Percentiles rank a stretch among this genome's conserved stretches.
phyloP scores from a whole-genome alignment of 1,284 basidiomycete species.

The Exobasidium cylindrosporum region DNA sequence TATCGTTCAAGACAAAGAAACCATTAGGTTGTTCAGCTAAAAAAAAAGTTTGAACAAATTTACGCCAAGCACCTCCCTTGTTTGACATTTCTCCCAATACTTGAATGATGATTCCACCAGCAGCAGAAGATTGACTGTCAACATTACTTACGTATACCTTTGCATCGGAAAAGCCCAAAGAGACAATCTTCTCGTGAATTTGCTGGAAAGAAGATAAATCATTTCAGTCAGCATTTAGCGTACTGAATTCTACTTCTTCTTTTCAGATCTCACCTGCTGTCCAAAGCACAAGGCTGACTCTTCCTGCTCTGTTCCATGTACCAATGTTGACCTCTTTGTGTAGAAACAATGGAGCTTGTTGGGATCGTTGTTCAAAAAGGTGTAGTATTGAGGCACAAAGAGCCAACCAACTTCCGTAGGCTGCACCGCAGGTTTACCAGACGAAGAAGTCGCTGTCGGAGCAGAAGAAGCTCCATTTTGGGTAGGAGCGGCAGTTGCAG shows the following conservation, averaged over 20 bases:
- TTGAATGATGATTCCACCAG: slow-evolving; percentile 95
- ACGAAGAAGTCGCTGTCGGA: slow-evolving; percentile 13
- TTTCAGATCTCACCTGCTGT: slow-evolving; percentile 70
- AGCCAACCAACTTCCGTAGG: slow-evolving; percentile 55
- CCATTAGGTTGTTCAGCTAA: slow-evolving; percentile 98
- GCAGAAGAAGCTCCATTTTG: slow-evolving; percentile 17
- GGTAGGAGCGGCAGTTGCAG: slow-evolving; percentile 21
- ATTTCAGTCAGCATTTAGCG: no score
- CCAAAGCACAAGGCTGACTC: slow-evolving; percentile 82
- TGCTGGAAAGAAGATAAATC: slow-evolving; percentile 68
- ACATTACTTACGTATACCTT: slow-evolving; percentile 81
- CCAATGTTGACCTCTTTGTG: slow-evolving; percentile 83
- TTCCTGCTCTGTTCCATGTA: slow-evolving; percentile 75
- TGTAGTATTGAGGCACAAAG: slow-evolving; percentile 60
- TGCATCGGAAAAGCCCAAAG: slow-evolving; percentile 90
- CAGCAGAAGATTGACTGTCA: slow-evolving; percentile 70
- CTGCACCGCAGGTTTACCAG: slow-evolving; percentile 30
- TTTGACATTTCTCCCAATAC: slow-evolving; percentile 97
- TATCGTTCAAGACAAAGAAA: slow-evolving; percentile 99
- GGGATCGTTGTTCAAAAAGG: slow-evolving; percentile 96
- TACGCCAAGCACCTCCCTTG: slow-evolving; percentile 80
- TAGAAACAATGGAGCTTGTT: slow-evolving; percentile 97
- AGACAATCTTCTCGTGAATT: slow-evolving; percentile 92
- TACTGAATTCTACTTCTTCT: neutral
- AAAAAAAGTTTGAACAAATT: slow-evolving; percentile 99